Conservation (phyloP, 306 rosid genomes). For the Hylodesmum podocarpum region DNA sequence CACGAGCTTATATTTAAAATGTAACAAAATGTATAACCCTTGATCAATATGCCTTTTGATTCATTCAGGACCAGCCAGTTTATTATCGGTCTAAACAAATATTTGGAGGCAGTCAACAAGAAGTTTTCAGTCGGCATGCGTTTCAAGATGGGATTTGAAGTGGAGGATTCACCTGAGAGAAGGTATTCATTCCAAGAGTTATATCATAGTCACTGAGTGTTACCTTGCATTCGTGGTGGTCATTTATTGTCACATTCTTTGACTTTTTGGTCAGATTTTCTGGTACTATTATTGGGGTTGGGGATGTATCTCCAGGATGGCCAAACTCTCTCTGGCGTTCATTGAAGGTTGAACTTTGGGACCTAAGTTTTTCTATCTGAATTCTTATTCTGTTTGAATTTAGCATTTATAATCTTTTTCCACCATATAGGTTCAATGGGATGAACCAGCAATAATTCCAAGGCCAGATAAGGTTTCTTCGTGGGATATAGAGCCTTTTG, state of each 20-base stretch:
- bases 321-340: conserved; percentile 68
- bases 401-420: background rate
- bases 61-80: conserved; percentile 68
- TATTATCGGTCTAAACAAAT: conserved; percentile 63
- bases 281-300: conserved; percentile 71
- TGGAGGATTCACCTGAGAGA: conserved; percentile 74
- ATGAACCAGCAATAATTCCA: conserved; percentile 63
- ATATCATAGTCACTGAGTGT: background rate
- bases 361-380: background rate
- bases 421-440: conserved; percentile 76
- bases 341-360: conserved; percentile 55
- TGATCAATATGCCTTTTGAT: background rate
- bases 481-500: conserved; percentile 83
- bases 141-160: conserved; percentile 82
- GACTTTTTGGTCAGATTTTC: conserved; percentile 50
- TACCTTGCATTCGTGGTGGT: background rate
- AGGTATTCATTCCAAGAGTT: conserved; percentile 40
- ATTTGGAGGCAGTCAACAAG: conserved; percentile 54
- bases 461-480: conserved; percentile 79
- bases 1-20: background rate
- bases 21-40: background rate
- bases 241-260: background rate
- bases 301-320: conserved; percentile 66
- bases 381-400: background rate
- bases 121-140: conserved; percentile 65